Evolutionary conservation across 345 rosid genomes (phyloP).

Genomic region (Lepidium sativum): DNA sequence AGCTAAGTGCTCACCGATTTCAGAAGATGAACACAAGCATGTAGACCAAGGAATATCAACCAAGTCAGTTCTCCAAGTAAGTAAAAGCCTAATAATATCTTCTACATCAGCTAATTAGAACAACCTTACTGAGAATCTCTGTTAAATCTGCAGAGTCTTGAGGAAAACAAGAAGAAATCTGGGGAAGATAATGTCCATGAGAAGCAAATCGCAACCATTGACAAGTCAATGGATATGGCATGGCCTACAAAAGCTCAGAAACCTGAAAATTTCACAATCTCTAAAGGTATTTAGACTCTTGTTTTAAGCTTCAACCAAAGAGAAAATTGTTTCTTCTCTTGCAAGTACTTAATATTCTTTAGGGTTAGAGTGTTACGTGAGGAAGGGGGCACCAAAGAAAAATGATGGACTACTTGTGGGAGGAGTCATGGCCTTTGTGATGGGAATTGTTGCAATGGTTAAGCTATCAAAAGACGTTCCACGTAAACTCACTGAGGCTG

Average conservation of each 20-base stretch:
- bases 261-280: background rate
- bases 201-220: conserved; percentile 35
- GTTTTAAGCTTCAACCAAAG: background rate
- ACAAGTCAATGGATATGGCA: conserved; percentile 36
- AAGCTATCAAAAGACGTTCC: conserved; percentile 61
- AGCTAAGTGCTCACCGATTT: conserved; percentile 42
- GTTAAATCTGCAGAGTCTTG: conserved; percentile 12
- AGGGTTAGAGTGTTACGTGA: conserved; percentile 21
- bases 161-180: conserved; percentile 16
- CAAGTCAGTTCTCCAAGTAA: conserved; percentile 9
- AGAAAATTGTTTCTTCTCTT: background rate
- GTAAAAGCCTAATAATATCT: background rate
- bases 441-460: conserved; percentile 62
- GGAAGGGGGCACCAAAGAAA: conserved; percentile 25
- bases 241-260: conserved; percentile 17
- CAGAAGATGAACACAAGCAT: conserved; percentile 39
- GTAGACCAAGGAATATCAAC: conserved; percentile 23
- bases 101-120: background rate
- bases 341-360: background rate
- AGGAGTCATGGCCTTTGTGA: conserved; percentile 54
- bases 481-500: conserved; percentile 49
- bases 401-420: conserved; percentile 31
- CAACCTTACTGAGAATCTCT: background rate
- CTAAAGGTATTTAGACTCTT: conserved; percentile 16
- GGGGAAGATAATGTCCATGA: conserved; percentile 20